These are phyloP conservation scores for Xylariaceae sp. DNA, from an alignment of 2,329 filamentous ascomycete species.

Conservation along the genomic window DNA sequence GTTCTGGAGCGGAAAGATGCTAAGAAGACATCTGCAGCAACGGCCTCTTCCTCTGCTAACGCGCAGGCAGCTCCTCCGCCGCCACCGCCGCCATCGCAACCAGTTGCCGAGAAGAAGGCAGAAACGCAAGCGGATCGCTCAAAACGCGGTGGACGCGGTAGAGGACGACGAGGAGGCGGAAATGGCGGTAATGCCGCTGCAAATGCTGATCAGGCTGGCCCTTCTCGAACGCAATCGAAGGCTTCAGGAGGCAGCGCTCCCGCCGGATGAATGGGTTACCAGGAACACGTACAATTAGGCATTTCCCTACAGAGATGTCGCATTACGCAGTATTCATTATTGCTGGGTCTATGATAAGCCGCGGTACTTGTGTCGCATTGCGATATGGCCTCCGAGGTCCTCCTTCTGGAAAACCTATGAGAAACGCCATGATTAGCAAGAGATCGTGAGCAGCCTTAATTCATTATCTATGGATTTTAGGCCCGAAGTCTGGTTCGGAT, in stretches of 20 bases:
- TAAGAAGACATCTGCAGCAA: slow-evolving; percentile 25
- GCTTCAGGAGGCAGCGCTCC: slow-evolving; percentile 2
- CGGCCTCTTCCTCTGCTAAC: slow-evolving; percentile 5
- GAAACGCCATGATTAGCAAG: not conserved
- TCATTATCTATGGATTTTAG: not conserved
- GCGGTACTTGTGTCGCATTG: not conserved
- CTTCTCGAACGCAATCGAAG: slow-evolving; percentile 13
- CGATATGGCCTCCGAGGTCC: not conserved
- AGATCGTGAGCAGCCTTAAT: not conserved
- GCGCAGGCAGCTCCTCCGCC: slow-evolving; percentile 11
- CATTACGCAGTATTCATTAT: not conserved
- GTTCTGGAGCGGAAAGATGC: slow-evolving; percentile 75
- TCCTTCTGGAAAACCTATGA: not conserved
- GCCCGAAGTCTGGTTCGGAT: not conserved
- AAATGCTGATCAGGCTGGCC: slow-evolving; percentile 9
- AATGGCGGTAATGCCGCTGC: slow-evolving; percentile 13
- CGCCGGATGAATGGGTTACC: slow-evolving; percentile 16
- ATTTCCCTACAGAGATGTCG: not conserved
- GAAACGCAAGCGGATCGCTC: slow-evolving; percentile 27
- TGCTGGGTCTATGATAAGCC: not conserved
- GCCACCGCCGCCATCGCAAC: slow-evolving; percentile 17
- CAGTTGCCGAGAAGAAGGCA: slow-evolving; percentile 23
- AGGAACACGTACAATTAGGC: not conserved
- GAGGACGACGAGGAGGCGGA: slow-evolving; percentile 28
- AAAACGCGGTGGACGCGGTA: slow-evolving; percentile 30